Conservation (phyloP, 805 yeast genomes). For the Starmera dryadoides region DNA sequence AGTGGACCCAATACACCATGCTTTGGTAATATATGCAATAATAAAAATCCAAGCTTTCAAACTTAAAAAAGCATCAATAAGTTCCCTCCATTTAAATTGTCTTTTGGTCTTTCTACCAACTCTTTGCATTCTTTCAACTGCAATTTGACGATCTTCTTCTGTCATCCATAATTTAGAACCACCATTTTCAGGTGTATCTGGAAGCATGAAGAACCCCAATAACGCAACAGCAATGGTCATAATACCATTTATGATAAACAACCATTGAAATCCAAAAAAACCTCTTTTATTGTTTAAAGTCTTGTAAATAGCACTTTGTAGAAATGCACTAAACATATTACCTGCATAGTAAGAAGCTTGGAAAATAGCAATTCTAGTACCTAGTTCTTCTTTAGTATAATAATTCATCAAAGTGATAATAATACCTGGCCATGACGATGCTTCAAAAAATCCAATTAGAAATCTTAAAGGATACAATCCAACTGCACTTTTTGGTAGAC, state of each 20-base stretch:
- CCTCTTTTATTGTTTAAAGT: neutral
- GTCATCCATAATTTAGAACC: constrained; percentile 23
- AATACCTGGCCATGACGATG: constrained; percentile 45
- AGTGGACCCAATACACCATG: constrained; percentile 3
- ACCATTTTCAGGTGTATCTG: constrained; percentile 27
- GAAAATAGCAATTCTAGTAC: constrained; percentile 22
- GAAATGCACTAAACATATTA: constrained; percentile 25
- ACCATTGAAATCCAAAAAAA: neutral
- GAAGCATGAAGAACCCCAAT: constrained; percentile 27
- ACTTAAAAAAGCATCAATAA: constrained; percentile 1
- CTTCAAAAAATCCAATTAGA: constrained; percentile 63
- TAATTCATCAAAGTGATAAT: constrained; percentile 26
- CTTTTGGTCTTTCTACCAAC: constrained; percentile 9
- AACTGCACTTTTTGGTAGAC: constrained; percentile 34
- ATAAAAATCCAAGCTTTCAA: constrained; percentile 12
- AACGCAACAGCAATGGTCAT: constrained; percentile 30
- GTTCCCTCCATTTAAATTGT: constrained; percentile 2
- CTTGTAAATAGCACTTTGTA: constrained; percentile 29
- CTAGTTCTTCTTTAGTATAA: constrained; percentile 29
- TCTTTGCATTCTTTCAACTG: constrained; percentile 14
- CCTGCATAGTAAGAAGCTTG: constrained; percentile 10
- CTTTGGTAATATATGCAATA: constrained; percentile 6
- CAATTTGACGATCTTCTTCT: constrained; percentile 22
- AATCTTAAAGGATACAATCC: constrained; percentile 58
- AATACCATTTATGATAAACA: constrained; percentile 27